phyloP scores from a whole-genome alignment of 208 protist species.

The Entamoeba moshkovskii region DNA sequence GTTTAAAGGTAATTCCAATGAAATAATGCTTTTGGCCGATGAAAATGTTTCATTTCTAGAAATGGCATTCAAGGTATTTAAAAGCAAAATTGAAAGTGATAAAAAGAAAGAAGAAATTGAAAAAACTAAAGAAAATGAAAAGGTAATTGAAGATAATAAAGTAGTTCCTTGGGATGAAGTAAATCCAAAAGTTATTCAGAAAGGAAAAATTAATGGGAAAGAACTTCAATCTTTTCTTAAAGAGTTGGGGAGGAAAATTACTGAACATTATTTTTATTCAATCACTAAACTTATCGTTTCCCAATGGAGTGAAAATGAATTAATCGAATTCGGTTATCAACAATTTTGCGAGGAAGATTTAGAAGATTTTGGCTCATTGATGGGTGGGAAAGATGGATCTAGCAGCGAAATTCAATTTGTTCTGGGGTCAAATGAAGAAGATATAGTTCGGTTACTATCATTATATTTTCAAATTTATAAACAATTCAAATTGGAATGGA shows the following conservation, averaged over 20 bases:
- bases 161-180: not conserved
- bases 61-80: not conserved
- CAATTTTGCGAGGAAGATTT: not conserved
- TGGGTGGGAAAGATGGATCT: not conserved
- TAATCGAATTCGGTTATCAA: not conserved
- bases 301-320: not conserved
- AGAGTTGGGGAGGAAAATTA: not conserved
- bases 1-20: not conserved
- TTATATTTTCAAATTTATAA: not conserved
- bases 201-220: not conserved
- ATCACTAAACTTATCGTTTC: not conserved
- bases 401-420: not conserved
- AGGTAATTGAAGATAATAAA: not conserved
- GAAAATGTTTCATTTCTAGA: not conserved
- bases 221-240: not conserved
- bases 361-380: not conserved
- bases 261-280: not conserved
- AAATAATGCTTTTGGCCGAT: not conserved
- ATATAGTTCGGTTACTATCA: not conserved
- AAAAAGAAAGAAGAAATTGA: not conserved
- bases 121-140: not conserved
- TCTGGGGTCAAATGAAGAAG: not conserved
- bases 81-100: not conserved
- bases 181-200: not conserved
- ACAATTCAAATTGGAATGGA: not conserved